Evolutionary conservation across 495 filamentous ascomycete genomes (phyloP).

Genomic region (Astrocystis sublimbata): DNA sequence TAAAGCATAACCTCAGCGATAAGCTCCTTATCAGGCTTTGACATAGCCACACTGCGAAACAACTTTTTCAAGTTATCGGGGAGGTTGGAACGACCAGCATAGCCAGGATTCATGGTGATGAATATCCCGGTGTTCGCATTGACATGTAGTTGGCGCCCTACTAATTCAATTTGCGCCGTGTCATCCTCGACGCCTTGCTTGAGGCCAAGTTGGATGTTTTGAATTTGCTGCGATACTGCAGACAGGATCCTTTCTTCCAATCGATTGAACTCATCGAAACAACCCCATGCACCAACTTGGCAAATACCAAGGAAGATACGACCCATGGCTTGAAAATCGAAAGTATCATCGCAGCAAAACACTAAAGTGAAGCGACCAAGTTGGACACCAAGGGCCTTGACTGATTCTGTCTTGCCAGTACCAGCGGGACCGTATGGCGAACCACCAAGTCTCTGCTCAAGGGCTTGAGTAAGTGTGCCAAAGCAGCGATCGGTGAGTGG

Average conservation of each 20-base stretch:
- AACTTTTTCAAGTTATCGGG: constrained; percentile 99
- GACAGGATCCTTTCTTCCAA: constrained; percentile 95
- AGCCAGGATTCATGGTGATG: constrained; percentile 99
- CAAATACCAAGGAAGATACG: constrained; percentile 99
- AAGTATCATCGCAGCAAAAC: constrained; percentile 98
- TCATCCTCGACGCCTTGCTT: constrained; percentile 75
- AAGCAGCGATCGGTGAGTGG: constrained; percentile 97
- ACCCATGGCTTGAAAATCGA: constrained; percentile 99
- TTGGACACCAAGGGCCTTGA: constrained; percentile 95
- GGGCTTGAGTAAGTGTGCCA: constrained; percentile 91
- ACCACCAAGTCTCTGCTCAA: constrained; percentile 91
- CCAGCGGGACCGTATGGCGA: constrained; percentile 97
- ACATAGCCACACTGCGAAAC: constrained; percentile 99
- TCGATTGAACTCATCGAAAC: constrained; percentile 99
- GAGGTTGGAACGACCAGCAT: constrained; percentile 95
- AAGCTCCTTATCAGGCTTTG: constrained; percentile 98
- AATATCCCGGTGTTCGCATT: constrained; percentile 96
- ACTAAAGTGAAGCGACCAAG: constrained; percentile 97
- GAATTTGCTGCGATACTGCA: constrained; percentile 96
- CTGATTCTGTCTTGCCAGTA: constrained; percentile 99
- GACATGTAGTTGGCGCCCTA: constrained; percentile 83
- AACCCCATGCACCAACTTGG: constrained; percentile 98
- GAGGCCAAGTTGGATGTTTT: constrained; percentile 96
- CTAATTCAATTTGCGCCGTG: constrained; percentile 86
- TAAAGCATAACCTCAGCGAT: constrained; percentile 99